Percentiles rank a stretch among this genome's conserved stretches.
Conservation (phyloP, 2,329 filamentous ascomycete genomes). For the Fusarium mexicanum region DNA sequence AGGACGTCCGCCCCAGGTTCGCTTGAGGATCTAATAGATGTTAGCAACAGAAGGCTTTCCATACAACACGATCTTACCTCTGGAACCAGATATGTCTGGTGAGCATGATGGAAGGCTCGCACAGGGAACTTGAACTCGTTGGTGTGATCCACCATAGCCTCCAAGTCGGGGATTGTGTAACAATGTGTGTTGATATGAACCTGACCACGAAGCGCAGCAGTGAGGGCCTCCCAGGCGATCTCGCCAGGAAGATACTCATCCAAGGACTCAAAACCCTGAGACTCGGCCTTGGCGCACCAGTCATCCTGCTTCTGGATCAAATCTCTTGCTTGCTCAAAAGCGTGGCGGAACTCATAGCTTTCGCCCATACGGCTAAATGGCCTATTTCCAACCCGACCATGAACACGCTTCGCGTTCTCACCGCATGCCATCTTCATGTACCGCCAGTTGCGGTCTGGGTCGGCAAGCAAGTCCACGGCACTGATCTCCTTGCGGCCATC, state of each 20-base stretch:
- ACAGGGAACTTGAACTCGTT: slow-evolving; percentile 77
- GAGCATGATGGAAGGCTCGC: slow-evolving; percentile 75
- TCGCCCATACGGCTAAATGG: slow-evolving; percentile 73
- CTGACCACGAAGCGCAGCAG: slow-evolving; percentile 71
- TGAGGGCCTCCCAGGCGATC: slow-evolving; percentile 70
- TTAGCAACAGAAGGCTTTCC: background rate
- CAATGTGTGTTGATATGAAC: slow-evolving; percentile 77
- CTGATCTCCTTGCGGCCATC: slow-evolving; percentile 72
- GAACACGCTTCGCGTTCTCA: slow-evolving; percentile 73
- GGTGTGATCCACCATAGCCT: slow-evolving; percentile 74
- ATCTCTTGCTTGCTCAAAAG: slow-evolving; percentile 69
- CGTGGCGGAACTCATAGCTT: slow-evolving; percentile 74
- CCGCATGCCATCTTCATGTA: slow-evolving; percentile 84
- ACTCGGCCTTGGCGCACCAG: slow-evolving; percentile 70
- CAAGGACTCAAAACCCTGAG: slow-evolving; percentile 60
- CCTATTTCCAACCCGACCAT: slow-evolving; percentile 63
- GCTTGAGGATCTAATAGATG: slow-evolving; percentile 59
- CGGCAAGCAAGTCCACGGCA: slow-evolving; percentile 70
- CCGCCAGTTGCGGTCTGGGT: slow-evolving; percentile 71
- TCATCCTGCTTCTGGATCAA: slow-evolving; percentile 71
- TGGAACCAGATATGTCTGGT: slow-evolving; percentile 72
- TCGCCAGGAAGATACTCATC: slow-evolving; percentile 69
- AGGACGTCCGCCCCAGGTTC: slow-evolving; percentile 62
- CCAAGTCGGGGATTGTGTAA: slow-evolving; percentile 75
- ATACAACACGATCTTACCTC: slow-evolving; percentile 56